Evolutionary conservation across 2,329 filamentous ascomycete species (phyloP).

Genomic region (Colletotrichum tanaceti): DNA sequence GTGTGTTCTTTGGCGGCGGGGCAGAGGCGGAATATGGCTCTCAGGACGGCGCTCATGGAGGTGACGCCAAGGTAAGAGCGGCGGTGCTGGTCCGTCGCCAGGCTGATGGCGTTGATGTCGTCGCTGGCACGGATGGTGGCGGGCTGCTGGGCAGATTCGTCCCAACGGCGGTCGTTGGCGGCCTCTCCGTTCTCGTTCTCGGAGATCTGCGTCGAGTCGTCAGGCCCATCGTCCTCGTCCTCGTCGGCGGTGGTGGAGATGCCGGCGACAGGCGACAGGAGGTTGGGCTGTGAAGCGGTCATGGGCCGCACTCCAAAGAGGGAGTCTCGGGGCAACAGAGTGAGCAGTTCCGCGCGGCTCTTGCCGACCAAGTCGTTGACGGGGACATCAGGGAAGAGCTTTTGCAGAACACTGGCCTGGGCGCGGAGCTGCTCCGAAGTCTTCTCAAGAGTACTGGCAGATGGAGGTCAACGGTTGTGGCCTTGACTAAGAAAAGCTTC

Average conservation of each 20-base stretch:
- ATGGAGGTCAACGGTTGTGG: not conserved
- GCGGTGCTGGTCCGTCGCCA: slow-evolving; percentile 65
- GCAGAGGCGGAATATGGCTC: slow-evolving; percentile 62
- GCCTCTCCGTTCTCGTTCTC: slow-evolving; percentile 47
- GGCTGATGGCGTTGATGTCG: slow-evolving; percentile 52
- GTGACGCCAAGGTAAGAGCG: slow-evolving; percentile 73
- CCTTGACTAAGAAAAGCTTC: not conserved
- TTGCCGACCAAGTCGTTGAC: slow-evolving; percentile 42
- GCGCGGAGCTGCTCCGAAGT: slow-evolving; percentile 43
- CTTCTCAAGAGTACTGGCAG: slow-evolving; percentile 44
- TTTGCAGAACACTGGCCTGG: slow-evolving; percentile 43
- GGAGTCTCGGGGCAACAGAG: slow-evolving; percentile 32
- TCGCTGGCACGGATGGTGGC: slow-evolving; percentile 44
- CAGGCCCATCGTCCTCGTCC: slow-evolving; percentile 24
- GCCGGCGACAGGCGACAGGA: slow-evolving; percentile 5
- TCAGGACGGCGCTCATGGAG: slow-evolving; percentile 70
- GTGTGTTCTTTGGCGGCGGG: slow-evolving; percentile 47
- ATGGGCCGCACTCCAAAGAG: not conserved
- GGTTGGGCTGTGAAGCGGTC: slow-evolving; percentile 8
- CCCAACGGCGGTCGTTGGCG: slow-evolving; percentile 46
- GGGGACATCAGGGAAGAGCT: slow-evolving; percentile 42
- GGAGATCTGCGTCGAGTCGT: slow-evolving; percentile 45
- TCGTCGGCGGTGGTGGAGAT: slow-evolving; percentile 8
- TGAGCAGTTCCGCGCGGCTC: slow-evolving; percentile 42
- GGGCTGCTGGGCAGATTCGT: slow-evolving; percentile 45